Conservation (phyloP, 139 green algal species). For the Spirogloea muscicola region DNA sequence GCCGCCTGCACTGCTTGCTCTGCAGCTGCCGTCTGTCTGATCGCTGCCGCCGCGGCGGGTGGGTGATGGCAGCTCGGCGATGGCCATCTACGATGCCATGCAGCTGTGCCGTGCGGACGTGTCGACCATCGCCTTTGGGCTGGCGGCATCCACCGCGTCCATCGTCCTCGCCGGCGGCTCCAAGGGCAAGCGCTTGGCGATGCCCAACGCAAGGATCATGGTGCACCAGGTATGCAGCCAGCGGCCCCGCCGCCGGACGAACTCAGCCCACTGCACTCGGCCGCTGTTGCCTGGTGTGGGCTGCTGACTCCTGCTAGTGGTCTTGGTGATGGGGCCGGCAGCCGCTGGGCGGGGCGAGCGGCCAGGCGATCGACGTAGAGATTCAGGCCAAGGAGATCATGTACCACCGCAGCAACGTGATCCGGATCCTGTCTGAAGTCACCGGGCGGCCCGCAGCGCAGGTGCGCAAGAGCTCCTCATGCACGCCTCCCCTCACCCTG, state of each 20-base stretch:
- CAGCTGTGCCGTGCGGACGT: constrained; percentile 69
- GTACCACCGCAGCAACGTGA: constrained; percentile 98
- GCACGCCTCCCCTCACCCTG: too few relatives aligned
- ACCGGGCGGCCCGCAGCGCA: constrained; percentile 55
- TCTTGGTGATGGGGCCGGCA: too few relatives aligned
- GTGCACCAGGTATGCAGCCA: too few relatives aligned
- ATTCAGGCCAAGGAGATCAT: constrained; percentile 96
- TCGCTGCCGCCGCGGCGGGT: background rate
- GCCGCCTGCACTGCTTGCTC: too few relatives aligned
- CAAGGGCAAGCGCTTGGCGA: constrained; percentile 84
- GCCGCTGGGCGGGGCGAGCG: constrained; percentile 90
- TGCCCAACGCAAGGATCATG: constrained; percentile 98
- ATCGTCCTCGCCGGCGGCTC: constrained; percentile 89
- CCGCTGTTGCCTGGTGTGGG: background rate
- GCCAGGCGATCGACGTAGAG: constrained; percentile 79
- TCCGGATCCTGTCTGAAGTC: constrained; percentile 91
- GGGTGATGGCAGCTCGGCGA: constrained; percentile 13
- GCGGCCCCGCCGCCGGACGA: too few relatives aligned
- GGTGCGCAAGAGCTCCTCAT: background rate
- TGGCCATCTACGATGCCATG: constrained; percentile 78
- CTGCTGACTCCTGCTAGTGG: constrained; percentile 70
- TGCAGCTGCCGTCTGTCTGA: background rate
- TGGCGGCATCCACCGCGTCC: constrained; percentile 95
- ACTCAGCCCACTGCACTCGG: background rate
- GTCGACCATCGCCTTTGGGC: constrained; percentile 90